These are phyloP conservation scores for Thermomyces lanuginosus DNA, from an alignment of 2,329 filamentous ascomycete genomes.

Conservation along the genomic window DNA sequence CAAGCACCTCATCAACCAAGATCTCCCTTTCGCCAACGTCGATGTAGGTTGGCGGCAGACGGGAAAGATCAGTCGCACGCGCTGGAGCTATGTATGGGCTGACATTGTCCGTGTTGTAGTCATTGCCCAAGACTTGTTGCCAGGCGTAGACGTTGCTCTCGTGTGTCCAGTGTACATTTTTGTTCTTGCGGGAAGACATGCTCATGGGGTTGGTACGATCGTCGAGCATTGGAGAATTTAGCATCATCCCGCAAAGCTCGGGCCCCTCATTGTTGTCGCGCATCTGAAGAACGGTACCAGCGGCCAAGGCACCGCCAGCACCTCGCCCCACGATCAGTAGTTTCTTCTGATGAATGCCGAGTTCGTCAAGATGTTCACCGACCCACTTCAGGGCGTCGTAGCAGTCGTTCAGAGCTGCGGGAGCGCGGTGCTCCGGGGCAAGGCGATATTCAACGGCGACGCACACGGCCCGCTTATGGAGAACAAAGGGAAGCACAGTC, in stretches of 20 bases:
- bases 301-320: constrained; percentile 1
- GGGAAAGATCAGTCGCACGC: constrained; percentile 1
- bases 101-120: neutral
- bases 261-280: constrained; percentile 1
- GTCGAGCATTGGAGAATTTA: constrained; percentile 6
- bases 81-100: constrained; percentile 2
- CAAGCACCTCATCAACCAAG: constrained; percentile 4
- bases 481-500: neutral
- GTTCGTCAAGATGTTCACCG: neutral
- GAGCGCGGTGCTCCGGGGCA: constrained; percentile 4
- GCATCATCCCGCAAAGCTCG: constrained; percentile 1
- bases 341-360: constrained; percentile 1
- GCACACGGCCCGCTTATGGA: constrained; percentile 1
- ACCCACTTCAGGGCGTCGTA: constrained; percentile 3
- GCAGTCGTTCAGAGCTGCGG: constrained; percentile 2
- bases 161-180: constrained; percentile 2
- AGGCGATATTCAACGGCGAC: constrained; percentile 5
- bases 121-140: constrained; percentile 1
- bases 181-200: constrained; percentile 1
- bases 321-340: constrained; percentile 2
- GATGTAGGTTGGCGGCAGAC: constrained; percentile 4
- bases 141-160: neutral
- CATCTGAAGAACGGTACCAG: constrained; percentile 1
- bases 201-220: constrained; percentile 3
- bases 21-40: constrained; percentile 4